Percentiles rank a stretch among this genome's conserved stretches.
Conservation (phyloP, 2,329 filamentous ascomycete genomes). For the Alternaria dauci region DNA sequence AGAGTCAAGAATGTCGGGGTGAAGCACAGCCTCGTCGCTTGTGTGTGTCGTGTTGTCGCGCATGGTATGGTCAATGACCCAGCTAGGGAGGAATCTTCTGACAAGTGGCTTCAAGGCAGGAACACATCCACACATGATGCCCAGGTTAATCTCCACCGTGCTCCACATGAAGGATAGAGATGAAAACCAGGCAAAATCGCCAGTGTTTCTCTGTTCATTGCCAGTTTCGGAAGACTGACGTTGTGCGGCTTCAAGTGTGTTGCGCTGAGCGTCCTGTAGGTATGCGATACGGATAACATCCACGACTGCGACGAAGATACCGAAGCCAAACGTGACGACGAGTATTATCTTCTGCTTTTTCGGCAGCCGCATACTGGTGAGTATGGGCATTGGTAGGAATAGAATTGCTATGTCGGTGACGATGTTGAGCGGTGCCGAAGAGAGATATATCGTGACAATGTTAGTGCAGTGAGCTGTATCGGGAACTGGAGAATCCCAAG, state of each 20-base stretch:
- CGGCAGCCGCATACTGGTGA: slow-evolving; percentile 80
- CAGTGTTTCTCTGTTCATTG: slow-evolving; percentile 51
- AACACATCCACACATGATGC: slow-evolving; percentile 90
- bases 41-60: slow-evolving; percentile 39
- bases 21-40: slow-evolving; percentile 40
- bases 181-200: slow-evolving; percentile 73
- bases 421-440: slow-evolving; percentile 88
- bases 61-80: slow-evolving; percentile 60
- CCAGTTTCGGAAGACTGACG: slow-evolving; percentile 32
- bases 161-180: slow-evolving; percentile 93
- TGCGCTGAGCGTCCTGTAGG: slow-evolving; percentile 73
- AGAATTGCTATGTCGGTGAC: slow-evolving; percentile 89
- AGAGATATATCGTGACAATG: slow-evolving; percentile 70
- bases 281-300: slow-evolving; percentile 92
- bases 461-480: slow-evolving; percentile 63
- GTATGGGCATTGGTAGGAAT: slow-evolving; percentile 84
- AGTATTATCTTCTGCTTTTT: slow-evolving; percentile 87
- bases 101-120: slow-evolving; percentile 89
- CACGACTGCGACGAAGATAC: slow-evolving; percentile 85
- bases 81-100: slow-evolving; percentile 65
- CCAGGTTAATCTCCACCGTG: slow-evolving; percentile 87
- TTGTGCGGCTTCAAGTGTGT: slow-evolving; percentile 55
- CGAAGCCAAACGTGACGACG: slow-evolving; percentile 84
- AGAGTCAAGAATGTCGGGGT: slow-evolving; percentile 36
- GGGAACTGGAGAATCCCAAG: slow-evolving; percentile 65